Percentiles rank a stretch among this genome's conserved stretches.
Conservation (phyloP, 257 asterid genomes). For the Solanum arcanum region DNA sequence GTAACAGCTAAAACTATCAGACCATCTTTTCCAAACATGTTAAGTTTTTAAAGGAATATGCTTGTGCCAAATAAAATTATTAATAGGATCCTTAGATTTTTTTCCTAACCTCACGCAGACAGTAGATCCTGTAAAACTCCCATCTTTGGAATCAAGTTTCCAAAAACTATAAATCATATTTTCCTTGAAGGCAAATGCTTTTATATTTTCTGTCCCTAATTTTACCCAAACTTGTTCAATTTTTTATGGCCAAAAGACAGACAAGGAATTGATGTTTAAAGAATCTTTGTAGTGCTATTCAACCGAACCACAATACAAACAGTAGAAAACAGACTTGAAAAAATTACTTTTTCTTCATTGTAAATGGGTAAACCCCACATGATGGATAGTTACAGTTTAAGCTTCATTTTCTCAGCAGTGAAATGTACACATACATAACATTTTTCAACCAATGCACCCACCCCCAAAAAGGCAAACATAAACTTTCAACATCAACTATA, state of each 20-base stretch:
- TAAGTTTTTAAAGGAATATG: too few relatives aligned
- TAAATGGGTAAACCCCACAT: neutral
- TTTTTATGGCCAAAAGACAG: neutral
- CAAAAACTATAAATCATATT: too few relatives aligned
- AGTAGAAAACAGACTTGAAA: neutral
- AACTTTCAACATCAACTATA: neutral
- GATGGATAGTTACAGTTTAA: neutral
- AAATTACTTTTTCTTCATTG: neutral
- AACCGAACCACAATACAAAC: neutral
- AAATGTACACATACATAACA: neutral
- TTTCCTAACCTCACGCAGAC: too few relatives aligned
- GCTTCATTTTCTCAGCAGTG: neutral
- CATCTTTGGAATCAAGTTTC: too few relatives aligned
- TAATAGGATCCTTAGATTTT: too few relatives aligned
- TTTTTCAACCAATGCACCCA: neutral
- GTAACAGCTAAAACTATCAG: too few relatives aligned
- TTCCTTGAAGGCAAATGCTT: neutral
- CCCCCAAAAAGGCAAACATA: neutral
- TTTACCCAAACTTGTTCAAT: neutral
- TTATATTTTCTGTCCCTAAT: neutral
- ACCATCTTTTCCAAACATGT: too few relatives aligned
- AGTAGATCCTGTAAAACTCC: too few relatives aligned
- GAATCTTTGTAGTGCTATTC: neutral
- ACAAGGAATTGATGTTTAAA: neutral
- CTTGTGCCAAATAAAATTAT: too few relatives aligned